phyloP scores from a whole-genome alignment of 805 yeast genomes.

The Ogataea degrootiae region DNA sequence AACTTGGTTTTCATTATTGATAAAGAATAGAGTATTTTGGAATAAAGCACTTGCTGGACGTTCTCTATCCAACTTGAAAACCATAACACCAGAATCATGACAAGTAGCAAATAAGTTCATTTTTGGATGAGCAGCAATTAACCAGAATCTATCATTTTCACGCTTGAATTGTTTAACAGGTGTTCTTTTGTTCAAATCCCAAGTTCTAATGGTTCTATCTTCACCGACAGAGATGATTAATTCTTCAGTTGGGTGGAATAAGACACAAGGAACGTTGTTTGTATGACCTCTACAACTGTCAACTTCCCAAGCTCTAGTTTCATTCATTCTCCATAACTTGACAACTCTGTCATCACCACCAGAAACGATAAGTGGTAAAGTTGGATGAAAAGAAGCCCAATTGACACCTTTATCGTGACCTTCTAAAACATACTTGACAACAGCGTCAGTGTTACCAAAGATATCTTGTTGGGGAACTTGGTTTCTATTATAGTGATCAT shows the following conservation, averaged over 20 bases:
- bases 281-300: conserved; percentile 98
- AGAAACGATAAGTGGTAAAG: conserved; percentile 87
- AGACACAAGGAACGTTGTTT: conserved; percentile 80
- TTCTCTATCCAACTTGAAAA: conserved; percentile 94
- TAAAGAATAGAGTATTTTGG: conserved; percentile 70
- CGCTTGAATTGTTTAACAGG: conserved; percentile 93
- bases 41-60: conserved; percentile 81
- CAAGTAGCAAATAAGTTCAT: conserved; percentile 94
- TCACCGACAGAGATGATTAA: conserved; percentile 90
- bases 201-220: conserved; percentile 91
- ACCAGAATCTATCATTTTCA: conserved; percentile 94
- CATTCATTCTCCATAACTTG: conserved; percentile 96
- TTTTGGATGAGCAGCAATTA: conserved; percentile 80
- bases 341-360: conserved; percentile 96
- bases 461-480: conserved; percentile 83
- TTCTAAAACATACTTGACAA: conserved; percentile 91
- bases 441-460: conserved; percentile 90
- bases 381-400: conserved; percentile 98
- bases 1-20: conserved; percentile 81
- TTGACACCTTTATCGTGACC: conserved; percentile 99
- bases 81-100: conserved; percentile 97
- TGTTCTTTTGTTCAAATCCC: conserved; percentile 93
- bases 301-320: conserved; percentile 98
- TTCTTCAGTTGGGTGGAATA: conserved; percentile 93
- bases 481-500: conserved; percentile 48